phyloP scores from a whole-genome alignment of 495 filamentous ascomycete genomes.

The Penicillium chermesinum region DNA sequence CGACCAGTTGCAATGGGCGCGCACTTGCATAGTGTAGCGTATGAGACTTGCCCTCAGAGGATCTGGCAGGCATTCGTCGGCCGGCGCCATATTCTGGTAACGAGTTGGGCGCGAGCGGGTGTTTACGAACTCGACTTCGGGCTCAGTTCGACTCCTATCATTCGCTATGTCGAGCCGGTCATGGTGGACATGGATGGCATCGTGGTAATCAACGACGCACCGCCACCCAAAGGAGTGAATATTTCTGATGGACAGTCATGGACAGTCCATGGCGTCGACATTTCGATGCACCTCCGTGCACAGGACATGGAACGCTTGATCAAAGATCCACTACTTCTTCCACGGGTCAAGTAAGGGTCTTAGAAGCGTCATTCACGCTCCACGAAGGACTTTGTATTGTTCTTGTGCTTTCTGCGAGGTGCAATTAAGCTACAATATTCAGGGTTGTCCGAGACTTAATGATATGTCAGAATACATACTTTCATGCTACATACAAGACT shows the following conservation, averaged over 20 bases:
- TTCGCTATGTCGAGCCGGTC: constrained; percentile 22
- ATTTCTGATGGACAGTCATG: constrained; percentile 6
- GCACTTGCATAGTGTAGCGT: constrained; percentile 25
- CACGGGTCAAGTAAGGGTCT: neutral
- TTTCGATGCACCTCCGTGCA: constrained; percentile 19
- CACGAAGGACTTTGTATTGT: too few relatives aligned
- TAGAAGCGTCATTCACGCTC: too few relatives aligned
- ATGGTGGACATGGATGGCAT: constrained; percentile 24
- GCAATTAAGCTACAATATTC: too few relatives aligned
- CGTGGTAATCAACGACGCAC: constrained; percentile 25
- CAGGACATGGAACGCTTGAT: constrained; percentile 26
- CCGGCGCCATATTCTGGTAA: constrained; percentile 24
- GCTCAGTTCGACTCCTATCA: neutral
- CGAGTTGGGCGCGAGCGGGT: constrained; percentile 23
- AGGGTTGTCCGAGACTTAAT: too few relatives aligned
- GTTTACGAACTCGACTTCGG: constrained; percentile 30
- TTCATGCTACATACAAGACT: too few relatives aligned
- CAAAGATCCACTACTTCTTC: constrained; percentile 11
- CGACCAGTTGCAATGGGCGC: constrained; percentile 14
- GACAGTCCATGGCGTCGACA: constrained; percentile 23
- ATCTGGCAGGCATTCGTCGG: constrained; percentile 35
- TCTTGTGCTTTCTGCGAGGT: too few relatives aligned
- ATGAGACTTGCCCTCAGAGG: constrained; percentile 27
- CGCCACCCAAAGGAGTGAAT: constrained; percentile 4
- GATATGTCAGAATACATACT: too few relatives aligned